Conservation (phyloP, 352 stramenopile genomes). For the Phytopythium helicoides region DNA sequence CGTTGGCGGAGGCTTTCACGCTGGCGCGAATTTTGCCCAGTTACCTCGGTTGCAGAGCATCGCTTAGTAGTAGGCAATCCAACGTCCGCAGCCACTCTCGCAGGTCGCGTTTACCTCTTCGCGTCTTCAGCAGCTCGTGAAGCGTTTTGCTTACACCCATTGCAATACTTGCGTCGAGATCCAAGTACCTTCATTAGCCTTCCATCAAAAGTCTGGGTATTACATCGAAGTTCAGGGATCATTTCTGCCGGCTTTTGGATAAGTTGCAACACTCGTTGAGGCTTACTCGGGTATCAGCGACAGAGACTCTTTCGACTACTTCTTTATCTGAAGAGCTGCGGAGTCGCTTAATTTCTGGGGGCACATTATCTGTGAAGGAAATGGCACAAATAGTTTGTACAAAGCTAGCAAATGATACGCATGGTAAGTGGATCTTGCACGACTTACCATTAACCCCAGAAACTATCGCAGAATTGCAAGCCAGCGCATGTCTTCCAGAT, state of each 20-base stretch:
- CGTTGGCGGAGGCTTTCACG: constrained; percentile 29
- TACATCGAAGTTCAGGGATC: neutral
- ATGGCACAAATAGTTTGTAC: neutral
- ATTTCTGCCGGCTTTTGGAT: neutral
- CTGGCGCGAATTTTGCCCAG: constrained; percentile 67
- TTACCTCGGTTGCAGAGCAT: constrained; percentile 25
- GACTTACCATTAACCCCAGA: constrained; percentile 45
- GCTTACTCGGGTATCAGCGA: neutral
- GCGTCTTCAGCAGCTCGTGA: constrained; percentile 26
- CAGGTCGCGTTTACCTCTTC: constrained; percentile 53
- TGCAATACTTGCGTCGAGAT: constrained; percentile 39
- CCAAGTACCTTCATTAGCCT: constrained; percentile 17
- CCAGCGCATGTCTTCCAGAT: constrained; percentile 48
- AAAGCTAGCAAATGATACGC: neutral
- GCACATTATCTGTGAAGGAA: neutral
- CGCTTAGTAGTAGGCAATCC: constrained; percentile 35
- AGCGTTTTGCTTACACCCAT: constrained; percentile 37
- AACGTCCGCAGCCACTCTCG: constrained; percentile 36
- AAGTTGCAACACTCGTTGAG: neutral
- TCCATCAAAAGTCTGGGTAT: constrained; percentile 40
- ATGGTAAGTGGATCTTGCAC: constrained; percentile 41
- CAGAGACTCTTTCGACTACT: neutral
- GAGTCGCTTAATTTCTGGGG: neutral
- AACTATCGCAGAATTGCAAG: constrained; percentile 28
- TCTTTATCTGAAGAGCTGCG: neutral